Evolutionary conservation across 2,329 filamentous ascomycete species (phyloP), one percentile per base, ranked within the genome.

Genomic region (Colletotrichum zoysiae): DNA sequence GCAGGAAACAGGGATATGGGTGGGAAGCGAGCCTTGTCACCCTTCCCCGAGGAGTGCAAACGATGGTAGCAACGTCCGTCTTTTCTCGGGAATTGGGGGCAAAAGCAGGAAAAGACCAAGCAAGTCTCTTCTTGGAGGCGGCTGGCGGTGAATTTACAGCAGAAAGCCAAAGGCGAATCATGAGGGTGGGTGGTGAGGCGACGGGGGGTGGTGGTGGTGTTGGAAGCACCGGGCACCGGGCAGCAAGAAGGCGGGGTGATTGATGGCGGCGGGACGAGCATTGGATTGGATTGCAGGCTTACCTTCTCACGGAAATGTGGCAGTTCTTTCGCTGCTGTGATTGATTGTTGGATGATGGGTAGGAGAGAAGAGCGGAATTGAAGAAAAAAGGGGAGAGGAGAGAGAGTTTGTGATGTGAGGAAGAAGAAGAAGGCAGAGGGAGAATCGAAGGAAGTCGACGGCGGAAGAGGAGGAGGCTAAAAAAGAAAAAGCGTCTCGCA

Each of bases 401-500:
- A 60, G 59, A 50, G 40, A n/a, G 53, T 23, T 40, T 71, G 65
- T 69, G 65, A 67, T 61, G 71, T 55, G 68, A 71, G 63, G 64
- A 67, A 57, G 53, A 61, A 64, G 73, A 66, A 59, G 57, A 59
- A 58, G 55, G 23, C 50, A 26, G 30, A 30, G 30, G 23, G 63
- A 57, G 65, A 77, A 71, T 65, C 76, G 44, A 74, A 70, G 75
- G 30, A 30, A 30, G 30, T 30, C n/a, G 51, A 23, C 44, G 74
- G 71, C 74, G 71, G 65, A 71, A 59, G 65, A 66, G 58, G 58
- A 65, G 70, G 66, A 75, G 77, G 76, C 78, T 81, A 81, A 81
- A 83, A 83, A 81, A 80, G 81, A 80, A 78, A 76, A 66, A 74
- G 75, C 73, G 65, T 48, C 69, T 33, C 57, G 68, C 42, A 58